A percentile compares a stretch with the other conserved stretches of the same genome.
These are phyloP conservation scores for Microsporum audouinii DNA, from an alignment of 2,329 filamentous ascomycete genomes.

Conservation along the genomic window DNA sequence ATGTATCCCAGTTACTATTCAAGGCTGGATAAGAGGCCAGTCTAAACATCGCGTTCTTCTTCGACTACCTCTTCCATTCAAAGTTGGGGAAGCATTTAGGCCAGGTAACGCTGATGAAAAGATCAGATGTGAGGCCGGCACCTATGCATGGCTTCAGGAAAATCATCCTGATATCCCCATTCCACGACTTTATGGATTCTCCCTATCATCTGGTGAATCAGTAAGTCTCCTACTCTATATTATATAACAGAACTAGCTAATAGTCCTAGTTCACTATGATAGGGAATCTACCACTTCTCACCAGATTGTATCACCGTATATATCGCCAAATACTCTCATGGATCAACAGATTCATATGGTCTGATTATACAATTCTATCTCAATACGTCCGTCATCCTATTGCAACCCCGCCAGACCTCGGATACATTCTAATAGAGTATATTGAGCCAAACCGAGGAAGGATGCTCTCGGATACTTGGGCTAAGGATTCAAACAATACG, in stretches of 20 bases:
- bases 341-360: not conserved
- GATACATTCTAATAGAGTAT: conserved; percentile 17
- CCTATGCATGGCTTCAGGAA: conserved; percentile 2
- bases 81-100: conserved; percentile 1
- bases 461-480: conserved; percentile 21
- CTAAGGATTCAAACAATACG: conserved; percentile 10
- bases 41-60: not conserved
- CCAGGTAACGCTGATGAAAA: conserved; percentile 9
- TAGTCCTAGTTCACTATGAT: conserved; percentile 13
- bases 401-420: not conserved
- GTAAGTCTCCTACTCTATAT: not conserved
- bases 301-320: not conserved
- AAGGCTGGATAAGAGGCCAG: not conserved
- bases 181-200: conserved; percentile 14
- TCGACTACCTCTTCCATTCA: conserved; percentile 3
- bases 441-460: conserved; percentile 13
- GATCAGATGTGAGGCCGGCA: conserved; percentile 5
- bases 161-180: conserved; percentile 10
- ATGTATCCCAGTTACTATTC: conserved; percentile 18
- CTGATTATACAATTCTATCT: not conserved
- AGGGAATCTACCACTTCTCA: not conserved
- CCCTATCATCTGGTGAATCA: conserved; percentile 3
- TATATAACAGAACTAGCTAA: conserved; percentile 19
- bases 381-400: not conserved
- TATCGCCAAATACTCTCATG: not conserved